A percentile compares a stretch with the other conserved stretches of the same genome.
These are phyloP conservation scores for Pseudohyphozyma bogoriensis DNA, from an alignment of 768 basidiomycete genomes.

Conservation along the genomic window DNA sequence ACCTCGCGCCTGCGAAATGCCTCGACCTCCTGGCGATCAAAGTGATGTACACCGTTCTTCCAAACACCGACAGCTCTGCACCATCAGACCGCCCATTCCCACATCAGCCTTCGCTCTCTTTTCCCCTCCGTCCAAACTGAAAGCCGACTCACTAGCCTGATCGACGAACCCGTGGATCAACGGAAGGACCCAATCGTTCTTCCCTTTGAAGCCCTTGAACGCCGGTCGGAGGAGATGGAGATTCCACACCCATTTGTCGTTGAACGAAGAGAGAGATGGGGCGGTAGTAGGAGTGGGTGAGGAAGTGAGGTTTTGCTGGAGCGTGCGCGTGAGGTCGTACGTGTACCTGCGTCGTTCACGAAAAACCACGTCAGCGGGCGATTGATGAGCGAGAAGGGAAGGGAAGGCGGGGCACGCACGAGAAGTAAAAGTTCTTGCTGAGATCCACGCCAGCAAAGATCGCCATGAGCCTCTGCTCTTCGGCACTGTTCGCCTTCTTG, in stretches of 20 bases:
- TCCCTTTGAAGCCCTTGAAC: conserved; percentile 46
- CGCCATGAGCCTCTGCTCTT: conserved; percentile 52
- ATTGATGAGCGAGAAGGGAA: not conserved
- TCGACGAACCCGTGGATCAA: conserved; percentile 93
- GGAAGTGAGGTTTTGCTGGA: conserved; percentile 67
- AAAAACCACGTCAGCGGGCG: not conserved
- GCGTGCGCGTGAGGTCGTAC: conserved; percentile 90
- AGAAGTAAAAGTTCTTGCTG: conserved; percentile 99
- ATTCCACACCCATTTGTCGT: conserved; percentile 91
- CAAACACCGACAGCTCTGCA: conserved; percentile 77
- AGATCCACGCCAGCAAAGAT: conserved; percentile 95
- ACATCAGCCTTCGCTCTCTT: no score
- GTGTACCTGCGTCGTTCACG: conserved; percentile 64
- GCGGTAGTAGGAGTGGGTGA: not conserved
- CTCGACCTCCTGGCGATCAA: conserved; percentile 90
- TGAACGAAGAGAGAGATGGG: conserved; percentile 46
- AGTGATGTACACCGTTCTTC: conserved; percentile 81
- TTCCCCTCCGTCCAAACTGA: no score
- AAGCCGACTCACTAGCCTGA: conserved; percentile 74
- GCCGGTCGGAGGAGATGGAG: conserved; percentile 68
- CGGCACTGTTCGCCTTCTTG: conserved; percentile 1
- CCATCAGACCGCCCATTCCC: no score
- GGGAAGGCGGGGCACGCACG: conserved; percentile 49
- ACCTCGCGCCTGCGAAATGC: conserved; percentile 90
- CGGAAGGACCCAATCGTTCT: conserved; percentile 76